phyloP scores from a whole-genome alignment of 2,329 filamentous ascomycete species.

The Drechslera avenae region DNA sequence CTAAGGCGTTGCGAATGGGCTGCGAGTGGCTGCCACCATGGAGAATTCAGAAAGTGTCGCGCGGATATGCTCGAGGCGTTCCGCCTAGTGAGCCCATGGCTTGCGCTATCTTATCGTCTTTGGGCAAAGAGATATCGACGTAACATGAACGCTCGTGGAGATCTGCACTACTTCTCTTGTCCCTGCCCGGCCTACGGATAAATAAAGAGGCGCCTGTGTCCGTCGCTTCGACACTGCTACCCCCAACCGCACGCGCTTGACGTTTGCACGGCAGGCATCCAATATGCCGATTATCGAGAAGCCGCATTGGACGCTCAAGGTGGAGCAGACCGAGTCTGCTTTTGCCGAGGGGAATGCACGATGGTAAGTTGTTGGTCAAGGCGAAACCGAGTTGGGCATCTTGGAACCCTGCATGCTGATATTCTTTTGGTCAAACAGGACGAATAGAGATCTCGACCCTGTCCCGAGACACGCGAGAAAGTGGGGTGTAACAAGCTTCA shows the following conservation, averaged over 20 bases:
- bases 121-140: conserved; percentile 1
- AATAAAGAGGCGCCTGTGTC: conserved; percentile 11
- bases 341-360: conserved; percentile 51
- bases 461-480: conserved; percentile 51
- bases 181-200: neutral
- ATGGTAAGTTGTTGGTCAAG: conserved; percentile 31
- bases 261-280: neutral
- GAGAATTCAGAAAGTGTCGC: too few relatives aligned
- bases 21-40: conserved; percentile 1
- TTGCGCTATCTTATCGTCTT: too few relatives aligned
- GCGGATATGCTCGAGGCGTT: too few relatives aligned
- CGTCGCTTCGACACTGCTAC: neutral
- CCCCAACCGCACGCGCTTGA: neutral
- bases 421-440: conserved; percentile 30
- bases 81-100: too few relatives aligned
- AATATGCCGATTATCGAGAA: conserved; percentile 43
- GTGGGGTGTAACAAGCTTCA: conserved; percentile 54
- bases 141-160: conserved; percentile 4
- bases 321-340: conserved; percentile 53
- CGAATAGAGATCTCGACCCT: conserved; percentile 58
- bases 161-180: conserved; percentile 1
- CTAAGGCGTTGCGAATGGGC: neutral
- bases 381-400: too few relatives aligned
- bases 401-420: neutral
- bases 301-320: conserved; percentile 48